phyloP scores from a whole-genome alignment of 768 basidiomycete species.

The Aureoboletus auriporus region DNA sequence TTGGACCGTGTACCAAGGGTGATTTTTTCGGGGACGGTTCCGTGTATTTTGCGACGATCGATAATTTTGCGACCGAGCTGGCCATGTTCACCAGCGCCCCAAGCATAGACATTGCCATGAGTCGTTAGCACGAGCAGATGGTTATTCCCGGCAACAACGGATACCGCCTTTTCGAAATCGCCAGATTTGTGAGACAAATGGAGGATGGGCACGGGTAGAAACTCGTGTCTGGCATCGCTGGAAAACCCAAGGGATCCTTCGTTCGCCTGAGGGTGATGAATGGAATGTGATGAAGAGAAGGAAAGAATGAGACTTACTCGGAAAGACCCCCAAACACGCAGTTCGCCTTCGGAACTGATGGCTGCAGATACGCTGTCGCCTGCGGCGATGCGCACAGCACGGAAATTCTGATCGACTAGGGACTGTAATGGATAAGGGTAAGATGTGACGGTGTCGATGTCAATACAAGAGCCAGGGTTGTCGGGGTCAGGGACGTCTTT shows the following conservation, averaged over 20 bases:
- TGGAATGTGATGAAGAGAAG: background rate
- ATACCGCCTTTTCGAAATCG: constrained; percentile 65
- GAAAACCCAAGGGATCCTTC: constrained; percentile 88
- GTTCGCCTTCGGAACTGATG: constrained; percentile 70
- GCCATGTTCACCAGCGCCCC: constrained; percentile 88
- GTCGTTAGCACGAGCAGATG: constrained; percentile 88
- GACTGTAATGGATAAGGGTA: constrained; percentile 64
- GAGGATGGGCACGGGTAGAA: constrained; percentile 56
- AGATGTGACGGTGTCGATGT: constrained; percentile 47
- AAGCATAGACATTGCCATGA: constrained; percentile 81
- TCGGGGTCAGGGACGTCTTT: constrained; percentile 55
- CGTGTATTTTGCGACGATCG: constrained; percentile 84
- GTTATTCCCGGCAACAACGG: constrained; percentile 80
- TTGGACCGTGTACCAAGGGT: constrained; percentile 65
- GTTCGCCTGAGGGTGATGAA: constrained; percentile 44
- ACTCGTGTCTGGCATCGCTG: constrained; percentile 62
- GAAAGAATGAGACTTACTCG: constrained; percentile 50
- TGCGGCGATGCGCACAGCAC: constrained; percentile 75
- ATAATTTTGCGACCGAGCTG: constrained; percentile 90
- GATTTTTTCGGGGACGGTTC: constrained; percentile 84
- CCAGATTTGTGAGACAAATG: constrained; percentile 58
- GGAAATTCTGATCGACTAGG: constrained; percentile 75
- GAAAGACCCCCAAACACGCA: constrained; percentile 89
- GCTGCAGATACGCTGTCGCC: constrained; percentile 90
- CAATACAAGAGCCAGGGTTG: constrained; percentile 53